phyloP scores from a whole-genome alignment of 1,284 basidiomycete species.

The Microbotryum lychnidis-dioicae region DNA sequence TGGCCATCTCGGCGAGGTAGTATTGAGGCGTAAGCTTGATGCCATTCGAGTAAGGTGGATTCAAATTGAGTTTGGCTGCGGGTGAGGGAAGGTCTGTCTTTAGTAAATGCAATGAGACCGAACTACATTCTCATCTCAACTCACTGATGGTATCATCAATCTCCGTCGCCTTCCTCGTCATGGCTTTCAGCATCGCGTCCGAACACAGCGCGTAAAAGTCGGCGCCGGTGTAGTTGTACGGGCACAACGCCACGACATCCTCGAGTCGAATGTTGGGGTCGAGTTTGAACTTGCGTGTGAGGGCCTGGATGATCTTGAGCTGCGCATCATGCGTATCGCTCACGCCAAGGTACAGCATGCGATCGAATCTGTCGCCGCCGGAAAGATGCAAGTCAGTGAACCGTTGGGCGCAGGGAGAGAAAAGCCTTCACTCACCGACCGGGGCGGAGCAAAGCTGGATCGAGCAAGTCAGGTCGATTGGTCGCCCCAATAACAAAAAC shows the following conservation, averaged over 20 bases:
- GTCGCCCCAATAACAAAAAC: constrained; percentile 47
- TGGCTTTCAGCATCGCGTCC: constrained; percentile 91
- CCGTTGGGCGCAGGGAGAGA: neutral
- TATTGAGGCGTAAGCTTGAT: constrained; percentile 77
- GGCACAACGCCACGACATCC: constrained; percentile 63
- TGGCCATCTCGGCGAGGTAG: constrained; percentile 79
- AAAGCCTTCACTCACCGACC: constrained; percentile 34
- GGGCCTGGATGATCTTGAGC: constrained; percentile 74
- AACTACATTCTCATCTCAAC: constrained; percentile 14
- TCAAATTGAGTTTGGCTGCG: constrained; percentile 49
- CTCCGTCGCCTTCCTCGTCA: constrained; percentile 75
- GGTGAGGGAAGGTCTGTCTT: neutral
- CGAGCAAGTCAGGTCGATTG: constrained; percentile 44
- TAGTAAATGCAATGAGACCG: neutral
- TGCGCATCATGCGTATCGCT: constrained; percentile 80
- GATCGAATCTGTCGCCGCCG: constrained; percentile 68
- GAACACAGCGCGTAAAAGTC: constrained; percentile 97
- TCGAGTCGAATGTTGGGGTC: constrained; percentile 60
- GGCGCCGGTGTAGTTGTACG: constrained; percentile 91
- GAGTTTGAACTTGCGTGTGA: constrained; percentile 87
- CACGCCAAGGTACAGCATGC: constrained; percentile 93
- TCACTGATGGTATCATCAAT: constrained; percentile 65
- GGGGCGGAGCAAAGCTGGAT: constrained; percentile 43
- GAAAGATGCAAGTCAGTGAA: neutral
- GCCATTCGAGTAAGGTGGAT: constrained; percentile 42